phyloP scores from a whole-genome alignment of 441 rosid species.

The Dalechampia spathulata region DNA sequence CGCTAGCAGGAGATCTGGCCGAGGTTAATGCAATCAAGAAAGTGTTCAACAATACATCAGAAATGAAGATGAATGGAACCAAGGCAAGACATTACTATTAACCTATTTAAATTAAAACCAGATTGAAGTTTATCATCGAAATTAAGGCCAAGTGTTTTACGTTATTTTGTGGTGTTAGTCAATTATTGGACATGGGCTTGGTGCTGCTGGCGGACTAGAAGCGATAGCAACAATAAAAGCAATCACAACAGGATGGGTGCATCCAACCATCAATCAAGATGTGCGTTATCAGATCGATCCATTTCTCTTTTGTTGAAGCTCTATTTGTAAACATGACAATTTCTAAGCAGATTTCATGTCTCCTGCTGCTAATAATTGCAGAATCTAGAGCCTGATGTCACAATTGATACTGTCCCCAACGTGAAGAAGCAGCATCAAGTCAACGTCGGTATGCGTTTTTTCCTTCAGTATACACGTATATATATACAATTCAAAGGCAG shows the following conservation, averaged over 20 bases:
- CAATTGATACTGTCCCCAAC: conserved; percentile 56
- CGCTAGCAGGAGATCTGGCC: conserved; percentile 64
- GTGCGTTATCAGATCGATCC: conserved; percentile 16
- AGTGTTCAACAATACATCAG: conserved; percentile 57
- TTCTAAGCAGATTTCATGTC: background rate
- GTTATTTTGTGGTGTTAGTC: conserved; percentile 26
- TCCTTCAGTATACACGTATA: too few relatives aligned
- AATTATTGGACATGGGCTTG: conserved; percentile 62
- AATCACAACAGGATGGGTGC: conserved; percentile 66
- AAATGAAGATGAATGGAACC: conserved; percentile 65
- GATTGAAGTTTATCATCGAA: background rate
- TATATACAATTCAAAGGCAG: too few relatives aligned
- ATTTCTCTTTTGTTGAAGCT: background rate
- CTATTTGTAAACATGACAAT: background rate
- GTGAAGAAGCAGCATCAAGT: conserved; percentile 55
- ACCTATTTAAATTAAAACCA: too few relatives aligned
- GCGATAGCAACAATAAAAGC: conserved; percentile 64
- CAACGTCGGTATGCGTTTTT: conserved; percentile 52
- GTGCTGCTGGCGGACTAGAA: conserved; percentile 66
- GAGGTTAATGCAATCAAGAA: conserved; percentile 64
- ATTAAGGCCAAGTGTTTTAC: background rate
- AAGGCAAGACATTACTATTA: conserved; percentile 25
- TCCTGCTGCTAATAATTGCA: conserved; percentile 9
- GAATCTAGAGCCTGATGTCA: conserved; percentile 51
- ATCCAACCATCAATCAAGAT: conserved; percentile 68